Evolutionary conservation across 345 rosid species (phyloP), one percentile per base, ranked within the genome.

Genomic region (Populus tremula): DNA sequence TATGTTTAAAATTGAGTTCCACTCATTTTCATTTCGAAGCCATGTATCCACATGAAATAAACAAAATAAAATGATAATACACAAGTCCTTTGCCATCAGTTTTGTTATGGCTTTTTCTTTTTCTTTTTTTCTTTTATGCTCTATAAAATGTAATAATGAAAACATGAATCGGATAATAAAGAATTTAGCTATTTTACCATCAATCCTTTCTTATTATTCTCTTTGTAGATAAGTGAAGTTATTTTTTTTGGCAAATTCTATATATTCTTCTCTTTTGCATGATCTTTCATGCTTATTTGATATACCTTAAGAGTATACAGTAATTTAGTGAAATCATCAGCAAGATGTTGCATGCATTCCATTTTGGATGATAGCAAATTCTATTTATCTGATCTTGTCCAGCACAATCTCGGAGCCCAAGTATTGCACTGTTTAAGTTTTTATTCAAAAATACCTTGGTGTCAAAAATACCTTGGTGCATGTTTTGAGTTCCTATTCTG

Each of bases 321-420:
- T 39, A 39, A 39, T 39, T 39, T 39, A 39, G 43, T 39, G 43
- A 39, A 39, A 39, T 39, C 43, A 39, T 39, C 43, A 7, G 43
- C 8, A 39, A 39, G 43, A 39, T 39, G 11, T 39, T 39, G 43
- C 43, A 39, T 39, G 43, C 43, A 39, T 39, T 39, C 43, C 11
- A 1, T 39, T 8, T 39, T 39, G 43, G 43, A 39, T 39, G 43
- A 39, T 39, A 39, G 43, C 8, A 39, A 39, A 39, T 39, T 39
- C 43, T 39, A 92, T 85, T 86, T 96, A 68, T 92, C 94, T 79
- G 90, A 90, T 84, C 90, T 89, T 79, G 94, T 96, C 72, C 90
- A 74, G 81, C 78, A 86, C 80, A 83, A 87, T 85, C 91, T 96
- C 38, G 86, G 77, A 69, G 76, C 77, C 69, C 90, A 91, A 81